Conservation (phyloP, 2,329 filamentous ascomycete genomes). For the Cladosporium sphaerospermum region DNA sequence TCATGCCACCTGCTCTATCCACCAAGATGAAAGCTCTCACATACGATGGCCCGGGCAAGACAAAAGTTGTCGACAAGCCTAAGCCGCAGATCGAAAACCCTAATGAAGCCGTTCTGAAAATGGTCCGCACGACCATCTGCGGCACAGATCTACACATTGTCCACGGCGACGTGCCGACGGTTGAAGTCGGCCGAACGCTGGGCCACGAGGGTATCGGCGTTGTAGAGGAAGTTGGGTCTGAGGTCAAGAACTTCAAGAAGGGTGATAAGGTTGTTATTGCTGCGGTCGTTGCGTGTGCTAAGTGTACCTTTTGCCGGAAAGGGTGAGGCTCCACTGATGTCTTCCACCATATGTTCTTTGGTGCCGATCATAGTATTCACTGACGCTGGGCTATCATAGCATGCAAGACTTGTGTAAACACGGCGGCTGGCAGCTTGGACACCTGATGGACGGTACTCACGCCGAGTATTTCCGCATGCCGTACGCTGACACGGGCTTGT, state of each 20-base stretch:
- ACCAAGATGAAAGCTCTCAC: slow-evolving; percentile 22
- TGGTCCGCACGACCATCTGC: slow-evolving; percentile 26
- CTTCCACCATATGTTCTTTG: neutral
- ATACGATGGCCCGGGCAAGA: slow-evolving; percentile 22
- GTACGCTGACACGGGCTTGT: slow-evolving; percentile 45
- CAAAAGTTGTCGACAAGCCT: slow-evolving; percentile 22
- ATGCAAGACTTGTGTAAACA: slow-evolving; percentile 50
- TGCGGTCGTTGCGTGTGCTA: slow-evolving; percentile 45
- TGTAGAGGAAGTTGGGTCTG: slow-evolving; percentile 40
- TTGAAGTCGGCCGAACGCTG: slow-evolving; percentile 41
- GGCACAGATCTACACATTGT: slow-evolving; percentile 49
- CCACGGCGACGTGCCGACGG: slow-evolving; percentile 48
- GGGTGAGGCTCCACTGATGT: neutral
- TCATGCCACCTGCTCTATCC: neutral
- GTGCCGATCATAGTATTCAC: neutral
- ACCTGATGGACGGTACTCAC: slow-evolving; percentile 49
- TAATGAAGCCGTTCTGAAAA: slow-evolving; percentile 35
- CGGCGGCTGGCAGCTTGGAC: slow-evolving; percentile 51
- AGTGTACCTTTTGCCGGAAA: slow-evolving; percentile 45
- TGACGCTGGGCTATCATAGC: slow-evolving; percentile 23
- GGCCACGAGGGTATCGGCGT: slow-evolving; percentile 51
- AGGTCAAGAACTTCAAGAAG: slow-evolving; percentile 42
- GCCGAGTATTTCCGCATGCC: slow-evolving; percentile 52
- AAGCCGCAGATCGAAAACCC: slow-evolving; percentile 19
- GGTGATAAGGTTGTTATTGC: slow-evolving; percentile 46